Conservation (phyloP, 345 rosid species). For the Garcia nutans region DNA sequence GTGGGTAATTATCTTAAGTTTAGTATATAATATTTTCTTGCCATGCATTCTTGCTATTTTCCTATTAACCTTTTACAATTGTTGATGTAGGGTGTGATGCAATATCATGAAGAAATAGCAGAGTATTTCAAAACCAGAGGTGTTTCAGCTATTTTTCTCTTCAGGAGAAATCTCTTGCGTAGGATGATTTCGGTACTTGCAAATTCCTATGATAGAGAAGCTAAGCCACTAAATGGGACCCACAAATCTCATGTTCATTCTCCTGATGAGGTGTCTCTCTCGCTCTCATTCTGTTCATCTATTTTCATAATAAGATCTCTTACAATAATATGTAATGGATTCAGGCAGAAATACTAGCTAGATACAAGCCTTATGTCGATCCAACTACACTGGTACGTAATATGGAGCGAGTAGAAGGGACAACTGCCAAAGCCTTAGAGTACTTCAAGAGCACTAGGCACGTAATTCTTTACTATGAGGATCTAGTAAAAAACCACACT, state of each 20-base stretch:
- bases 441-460: constrained; percentile 82
- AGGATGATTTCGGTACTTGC: constrained; percentile 94
- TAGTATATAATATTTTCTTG: background rate
- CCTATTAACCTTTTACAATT: background rate
- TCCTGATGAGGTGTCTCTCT: constrained; percentile 63
- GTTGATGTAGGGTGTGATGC: constrained; percentile 72
- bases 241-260: constrained; percentile 99
- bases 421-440: constrained; percentile 65
- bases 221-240: constrained; percentile 79
- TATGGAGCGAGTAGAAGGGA: constrained; percentile 69
- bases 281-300: constrained; percentile 2
- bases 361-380: constrained; percentile 75
- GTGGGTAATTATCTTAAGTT: background rate
- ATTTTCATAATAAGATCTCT: background rate
- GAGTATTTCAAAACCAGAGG: constrained; percentile 84
- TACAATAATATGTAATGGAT: constrained; percentile 23
- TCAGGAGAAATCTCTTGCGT: constrained; percentile 87
- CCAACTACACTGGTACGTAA: constrained; percentile 55
- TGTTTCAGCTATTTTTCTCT: constrained; percentile 83
- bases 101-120: constrained; percentile 72
- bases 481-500: constrained; percentile 73
- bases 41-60: background rate
- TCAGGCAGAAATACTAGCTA: constrained; percentile 96
- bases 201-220: constrained; percentile 80
- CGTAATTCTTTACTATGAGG: constrained; percentile 81